Evolutionary conservation across 1,284 basidiomycete species (phyloP).

Genomic region (Trichosporon sp.): DNA sequence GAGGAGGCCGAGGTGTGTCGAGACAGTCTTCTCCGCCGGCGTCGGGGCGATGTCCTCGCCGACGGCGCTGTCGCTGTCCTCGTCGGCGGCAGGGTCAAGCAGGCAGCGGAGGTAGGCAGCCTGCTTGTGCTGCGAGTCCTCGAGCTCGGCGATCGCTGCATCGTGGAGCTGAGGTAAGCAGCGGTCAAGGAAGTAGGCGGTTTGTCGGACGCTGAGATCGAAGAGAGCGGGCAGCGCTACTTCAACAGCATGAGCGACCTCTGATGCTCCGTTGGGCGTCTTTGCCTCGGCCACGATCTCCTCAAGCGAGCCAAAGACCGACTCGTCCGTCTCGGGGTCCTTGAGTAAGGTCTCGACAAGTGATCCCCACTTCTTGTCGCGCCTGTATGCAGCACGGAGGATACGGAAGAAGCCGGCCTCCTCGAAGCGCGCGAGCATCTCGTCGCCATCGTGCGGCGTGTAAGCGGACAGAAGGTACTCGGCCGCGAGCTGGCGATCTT

Average conservation of each 20-base stretch:
- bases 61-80: slow-evolving; percentile 22
- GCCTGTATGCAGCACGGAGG: slow-evolving; percentile 69
- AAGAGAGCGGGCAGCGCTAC: slow-evolving; percentile 62
- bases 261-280: slow-evolving; percentile 24
- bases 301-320: slow-evolving; percentile 62
- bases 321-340: slow-evolving; percentile 60
- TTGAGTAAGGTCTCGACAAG: slow-evolving; percentile 67
- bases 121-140: slow-evolving; percentile 53
- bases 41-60: slow-evolving; percentile 13
- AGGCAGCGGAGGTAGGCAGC: slow-evolving; percentile 75
- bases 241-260: slow-evolving; percentile 55
- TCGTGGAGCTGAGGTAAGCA: slow-evolving; percentile 62
- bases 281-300: slow-evolving; percentile 52
- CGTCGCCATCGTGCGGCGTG: slow-evolving; percentile 69
- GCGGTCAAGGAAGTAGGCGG: slow-evolving; percentile 68
- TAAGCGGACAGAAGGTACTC: slow-evolving; percentile 94
- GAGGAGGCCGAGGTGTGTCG: slow-evolving; percentile 51
- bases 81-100: slow-evolving; percentile 57
- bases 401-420: slow-evolving; percentile 85
- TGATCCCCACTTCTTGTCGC: slow-evolving; percentile 68
- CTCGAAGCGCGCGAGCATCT: slow-evolving; percentile 66
- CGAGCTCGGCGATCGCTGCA: slow-evolving; percentile 35
- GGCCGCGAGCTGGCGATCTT: slow-evolving; percentile 89
- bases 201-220: slow-evolving; percentile 58
- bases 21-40: slow-evolving; percentile 17